Evolutionary conservation across 75 land plant species (phyloP), one percentile per base, ranked within the genome.

Genomic region (Selaginella moellendorffii): DNA sequence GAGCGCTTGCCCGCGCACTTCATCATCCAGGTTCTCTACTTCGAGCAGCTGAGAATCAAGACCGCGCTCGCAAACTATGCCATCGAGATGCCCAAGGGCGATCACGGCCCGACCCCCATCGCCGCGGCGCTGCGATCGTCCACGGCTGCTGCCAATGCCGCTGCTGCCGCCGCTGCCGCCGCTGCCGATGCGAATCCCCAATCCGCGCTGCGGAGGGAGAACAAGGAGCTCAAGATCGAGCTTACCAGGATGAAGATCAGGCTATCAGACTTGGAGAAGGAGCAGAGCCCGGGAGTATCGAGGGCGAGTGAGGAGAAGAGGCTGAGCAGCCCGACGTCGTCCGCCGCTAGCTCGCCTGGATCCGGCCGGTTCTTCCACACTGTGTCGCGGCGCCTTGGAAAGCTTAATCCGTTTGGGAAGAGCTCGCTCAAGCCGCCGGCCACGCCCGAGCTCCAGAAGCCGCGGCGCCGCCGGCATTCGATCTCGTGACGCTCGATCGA

Each of bases 21-120:
- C 23, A 21, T 56, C 5, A 25, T 56, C 5, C 59, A 56, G 24
- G 59, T 56, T 5, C n/a, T 56, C 8, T 56, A 56, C 59, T 19
- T 21, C 9, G 59, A 56, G n/a, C 59, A 56, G n/a, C 59, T 56
- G 2, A 56, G n/a, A 19, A 56, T 56, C 8, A 56, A 25, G n/a
- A 9, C 21, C 24, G 21, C 59, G 9, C 24, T 56, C 5, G 21
- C n/a, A 8, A 56, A 56, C 59, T n/a, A n/a, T n/a, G n/a, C n/a
- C n/a, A n/a, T n/a, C n/a, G n/a, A n/a, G n/a, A n/a, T n/a, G n/a
- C n/a, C n/a, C n/a, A n/a, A n/a, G n/a, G n/a, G n/a, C n/a, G n/a
- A n/a, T n/a, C n/a, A n/a, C n/a, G n/a, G n/a, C n/a, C n/a, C n/a
- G n/a, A n/a, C n/a, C n/a, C n/a, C n/a, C n/a, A n/a, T n/a, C n/a